A percentile compares a stretch with the other conserved stretches of the same genome.
Conservation (phyloP, 805 yeast species). For the Candida sithepensis region DNA sequence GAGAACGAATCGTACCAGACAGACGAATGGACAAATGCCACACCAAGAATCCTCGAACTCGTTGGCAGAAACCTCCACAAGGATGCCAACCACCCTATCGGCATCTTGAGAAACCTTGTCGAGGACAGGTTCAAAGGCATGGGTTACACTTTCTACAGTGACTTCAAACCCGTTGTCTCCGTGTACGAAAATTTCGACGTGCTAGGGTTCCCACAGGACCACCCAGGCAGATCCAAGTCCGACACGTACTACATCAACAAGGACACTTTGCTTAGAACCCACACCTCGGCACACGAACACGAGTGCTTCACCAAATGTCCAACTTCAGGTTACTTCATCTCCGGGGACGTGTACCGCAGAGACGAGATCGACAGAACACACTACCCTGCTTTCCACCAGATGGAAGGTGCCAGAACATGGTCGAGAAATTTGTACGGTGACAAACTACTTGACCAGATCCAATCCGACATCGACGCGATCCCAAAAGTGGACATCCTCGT, state of each 20-base stretch:
- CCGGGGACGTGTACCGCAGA: slow-evolving; percentile 94
- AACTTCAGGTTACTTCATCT: slow-evolving; percentile 84
- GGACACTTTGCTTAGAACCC: slow-evolving; percentile 74
- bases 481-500: slow-evolving; percentile 70
- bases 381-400: slow-evolving; percentile 95
- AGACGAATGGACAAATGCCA: slow-evolving; percentile 84
- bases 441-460: slow-evolving; percentile 41
- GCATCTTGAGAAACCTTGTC: slow-evolving; percentile 72
- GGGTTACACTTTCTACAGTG: slow-evolving; percentile 75
- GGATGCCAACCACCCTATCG: slow-evolving; percentile 80
- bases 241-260: slow-evolving; percentile 90
- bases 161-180: slow-evolving; percentile 80
- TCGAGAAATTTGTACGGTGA: slow-evolving; percentile 39
- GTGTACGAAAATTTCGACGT: slow-evolving; percentile 86
- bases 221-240: slow-evolving; percentile 88
- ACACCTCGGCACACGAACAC: slow-evolving; percentile 94
- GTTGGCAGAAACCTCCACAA: slow-evolving; percentile 74
- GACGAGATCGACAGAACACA: slow-evolving; percentile 96
- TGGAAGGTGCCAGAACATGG: slow-evolving; percentile 97
- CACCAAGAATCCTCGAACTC: slow-evolving; percentile 64
- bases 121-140: slow-evolving; percentile 61
- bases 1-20: slow-evolving; percentile 50
- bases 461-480: slow-evolving; percentile 57
- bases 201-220: slow-evolving; percentile 85
- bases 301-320: slow-evolving; percentile 67